Base-by-base conservation (phyloP, 2,329 filamentous ascomycete species). In the Alternaria metachromatica region DNA sequence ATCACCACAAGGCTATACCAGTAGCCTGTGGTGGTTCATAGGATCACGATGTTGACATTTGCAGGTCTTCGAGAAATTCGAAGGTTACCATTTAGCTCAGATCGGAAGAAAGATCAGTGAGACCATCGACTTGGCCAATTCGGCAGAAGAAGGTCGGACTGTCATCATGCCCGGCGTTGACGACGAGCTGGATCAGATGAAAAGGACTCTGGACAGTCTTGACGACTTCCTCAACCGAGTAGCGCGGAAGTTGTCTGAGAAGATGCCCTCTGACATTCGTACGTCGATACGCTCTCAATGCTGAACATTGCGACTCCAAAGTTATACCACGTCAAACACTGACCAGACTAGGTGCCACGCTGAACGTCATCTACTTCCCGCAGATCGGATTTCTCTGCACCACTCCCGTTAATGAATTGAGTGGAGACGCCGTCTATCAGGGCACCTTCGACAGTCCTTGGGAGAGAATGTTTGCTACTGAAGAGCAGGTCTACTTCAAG, bases 301-400 rank as follows among this genome's bases (percentile, higher is more conserved):
- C 18, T 12, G 9, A 9, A 45, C 4, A 12, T 49, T n/a, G 8
- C 6, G 7, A 15, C 13, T 12, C 13, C 21, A 13, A 23, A 23
- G 23, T 23, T 23, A 23, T 5, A 23, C 23, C 23, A 23, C 23
- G 23, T 13, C 18, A 4, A 23, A 13, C 1, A 4, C 53, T 61
- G 15, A 61, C 13, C n/a, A 15, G 3, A 21, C 1, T 23, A 61
- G 58, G 55, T 21, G 74, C 79, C 3, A 82, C 84, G 12, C 78
- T 91, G 33, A 94, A 94, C 58, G 96, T 96, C 66, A 91, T 96
- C 18, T 97, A 96, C 77, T 91, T 97, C 65, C 95, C 94, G 0
- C 94, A 97, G 73, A 87, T 97, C 41, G 96, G 96, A 0, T 99
- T 97, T 75, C 86, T 97, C 41, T 92, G 94, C 3, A 89, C 91